Conservation (phyloP, 352 stramenopile genomes). For the Phytophthora cajani region DNA sequence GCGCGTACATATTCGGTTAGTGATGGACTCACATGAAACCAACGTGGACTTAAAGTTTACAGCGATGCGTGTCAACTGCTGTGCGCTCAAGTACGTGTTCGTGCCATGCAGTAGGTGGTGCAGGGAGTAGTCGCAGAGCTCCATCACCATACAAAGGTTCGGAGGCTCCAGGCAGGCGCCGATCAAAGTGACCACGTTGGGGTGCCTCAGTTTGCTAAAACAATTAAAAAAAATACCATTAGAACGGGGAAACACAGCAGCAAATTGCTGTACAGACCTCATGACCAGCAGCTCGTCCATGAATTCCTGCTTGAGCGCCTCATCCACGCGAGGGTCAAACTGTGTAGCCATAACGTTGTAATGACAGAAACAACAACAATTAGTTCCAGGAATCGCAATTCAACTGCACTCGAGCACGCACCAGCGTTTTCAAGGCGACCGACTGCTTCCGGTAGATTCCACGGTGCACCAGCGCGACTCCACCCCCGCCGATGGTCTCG, state of each 20-base stretch:
- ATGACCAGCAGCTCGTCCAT: constrained; percentile 95
- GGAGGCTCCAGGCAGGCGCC: constrained; percentile 77
- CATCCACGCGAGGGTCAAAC: constrained; percentile 89
- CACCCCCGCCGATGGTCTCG: constrained; percentile 88
- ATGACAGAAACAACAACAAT: background rate
- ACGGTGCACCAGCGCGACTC: constrained; percentile 90
- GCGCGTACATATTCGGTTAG: background rate
- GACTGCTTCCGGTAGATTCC: constrained; percentile 72
- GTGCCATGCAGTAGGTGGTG: constrained; percentile 67
- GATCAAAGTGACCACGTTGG: constrained; percentile 80
- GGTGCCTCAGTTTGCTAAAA: constrained; percentile 66
- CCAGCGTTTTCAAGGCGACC: constrained; percentile 91
- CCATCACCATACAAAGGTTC: constrained; percentile 86
- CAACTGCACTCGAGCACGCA: constrained; percentile 34
- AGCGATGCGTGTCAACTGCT: constrained; percentile 59
- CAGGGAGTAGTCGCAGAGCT: constrained; percentile 75
- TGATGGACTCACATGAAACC: background rate
- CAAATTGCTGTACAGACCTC: constrained; percentile 41
- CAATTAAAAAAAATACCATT: background rate
- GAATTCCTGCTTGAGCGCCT: constrained; percentile 90
- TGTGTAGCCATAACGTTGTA: constrained; percentile 17
- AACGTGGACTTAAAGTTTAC: constrained; percentile 23
- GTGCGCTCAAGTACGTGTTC: constrained; percentile 58
- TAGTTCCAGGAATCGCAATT: constrained; percentile 17
- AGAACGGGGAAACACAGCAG: background rate